A percentile compares a stretch with the other conserved stretches of the same genome.
Evolutionary conservation across 306 rosid species (phyloP).

Genomic region (Prunus mongolica): DNA sequence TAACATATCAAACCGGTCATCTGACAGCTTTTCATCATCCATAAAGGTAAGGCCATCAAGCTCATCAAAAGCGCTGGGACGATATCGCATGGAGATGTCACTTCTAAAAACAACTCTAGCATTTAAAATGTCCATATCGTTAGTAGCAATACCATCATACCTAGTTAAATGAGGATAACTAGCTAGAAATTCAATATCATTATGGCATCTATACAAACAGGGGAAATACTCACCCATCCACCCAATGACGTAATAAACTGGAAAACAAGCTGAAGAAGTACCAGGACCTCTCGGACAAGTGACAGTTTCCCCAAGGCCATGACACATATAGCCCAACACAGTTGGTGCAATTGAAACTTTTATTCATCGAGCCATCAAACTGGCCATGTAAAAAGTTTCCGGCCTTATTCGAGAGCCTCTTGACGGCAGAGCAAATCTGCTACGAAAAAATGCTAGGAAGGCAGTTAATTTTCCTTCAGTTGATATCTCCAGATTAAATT

Average conservation of each 20-base stretch:
- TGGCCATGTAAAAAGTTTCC: not conserved
- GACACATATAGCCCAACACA: not conserved
- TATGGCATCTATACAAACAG: not conserved
- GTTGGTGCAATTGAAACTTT: not conserved
- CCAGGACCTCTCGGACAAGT: not conserved
- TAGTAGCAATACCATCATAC: not conserved
- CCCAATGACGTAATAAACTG: not conserved
- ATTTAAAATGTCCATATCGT: fast-evolving
- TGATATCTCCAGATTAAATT: not conserved
- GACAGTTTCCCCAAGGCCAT: not conserved
- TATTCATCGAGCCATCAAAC: not conserved
- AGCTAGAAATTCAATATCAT: not conserved
- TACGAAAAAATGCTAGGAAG: not conserved
- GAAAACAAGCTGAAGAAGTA: not conserved
- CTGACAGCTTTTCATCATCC: not conserved
- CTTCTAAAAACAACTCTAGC: no score
- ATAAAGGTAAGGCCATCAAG: no score
- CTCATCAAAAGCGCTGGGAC: no score
- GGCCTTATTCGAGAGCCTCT: not conserved
- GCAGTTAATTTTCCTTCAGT: not conserved
- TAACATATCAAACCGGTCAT: no score
- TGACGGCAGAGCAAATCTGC: not conserved
- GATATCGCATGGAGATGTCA: no score
- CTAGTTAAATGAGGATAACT: not conserved
- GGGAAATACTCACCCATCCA: not conserved